Base-by-base conservation (phyloP, 257 asterid species). In the Fraxinus excelsior region DNA sequence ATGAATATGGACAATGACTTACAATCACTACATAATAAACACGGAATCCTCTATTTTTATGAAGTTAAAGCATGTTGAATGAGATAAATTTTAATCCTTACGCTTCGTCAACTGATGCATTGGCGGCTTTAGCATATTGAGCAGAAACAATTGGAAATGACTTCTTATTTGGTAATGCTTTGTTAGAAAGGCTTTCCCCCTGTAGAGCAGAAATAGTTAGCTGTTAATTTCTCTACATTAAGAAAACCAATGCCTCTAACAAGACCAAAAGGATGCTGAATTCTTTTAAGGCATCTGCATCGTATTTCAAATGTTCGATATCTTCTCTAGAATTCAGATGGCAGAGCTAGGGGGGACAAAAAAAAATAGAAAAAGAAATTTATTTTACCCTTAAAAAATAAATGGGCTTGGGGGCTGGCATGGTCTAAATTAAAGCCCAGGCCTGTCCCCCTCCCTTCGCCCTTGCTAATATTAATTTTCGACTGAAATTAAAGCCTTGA, bases 121-220 rank as follows among this genome's bases (percentile, higher is more conserved):
- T 71, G 32, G 87, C 83, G 51, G 88, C 80, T 76, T 84, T 91
- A 21, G 91, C 98, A 16, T 84, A 64, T 74, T 62, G 82, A 37
- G 97, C 94, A 5, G 87, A 81, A 69, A 91, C 75, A 71, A 95
- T 70, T 21, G 80, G 90, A 82, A 76, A 91, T 13, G 77, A 65
- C 79, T 84, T 89, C 74, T 84, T 80, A 0, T 60, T 37, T 0
- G 83, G 89, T 79, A 91, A 49, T 73, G 90, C 75, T 74, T 42
- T 79, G 38, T 80, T 79, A 1, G 98, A 88, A 71, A 91, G 94
- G 83, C 99, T 95, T 72, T 88, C 90, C 40, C 99, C 99, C 99
- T 95, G 82, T 34, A 21, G 31, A 73, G 8, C 51, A 56, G 40
- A 42, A 72, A 34, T 13, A 7, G 28, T 58, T 1, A n/a, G 46